Evolutionary conservation across 371 early-diverging fungal species (phyloP).

Genomic region (Lichtheimia hyalospora): DNA sequence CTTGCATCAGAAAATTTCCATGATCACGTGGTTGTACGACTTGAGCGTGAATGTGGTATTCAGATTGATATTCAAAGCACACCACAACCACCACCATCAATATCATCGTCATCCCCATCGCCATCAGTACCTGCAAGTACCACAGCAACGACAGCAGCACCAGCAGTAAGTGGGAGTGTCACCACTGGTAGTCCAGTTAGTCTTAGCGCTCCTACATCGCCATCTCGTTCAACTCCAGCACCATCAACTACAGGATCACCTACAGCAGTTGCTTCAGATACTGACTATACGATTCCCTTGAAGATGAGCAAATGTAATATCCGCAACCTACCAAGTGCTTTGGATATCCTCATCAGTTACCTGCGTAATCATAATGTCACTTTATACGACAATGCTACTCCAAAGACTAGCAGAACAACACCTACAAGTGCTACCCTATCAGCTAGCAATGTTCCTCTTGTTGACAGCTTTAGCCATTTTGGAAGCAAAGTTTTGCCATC

Average conservation of each 20-base stretch:
- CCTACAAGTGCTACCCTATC: slow-evolving; percentile 4
- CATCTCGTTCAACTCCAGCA: slow-evolving; percentile 15
- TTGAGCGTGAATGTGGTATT: slow-evolving; percentile 21
- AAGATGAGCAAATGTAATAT: slow-evolving; percentile 15
- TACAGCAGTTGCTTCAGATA: not conserved
- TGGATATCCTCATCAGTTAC: slow-evolving; percentile 15
- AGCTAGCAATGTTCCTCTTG: slow-evolving; percentile 9
- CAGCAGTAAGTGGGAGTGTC: slow-evolving; percentile 6
- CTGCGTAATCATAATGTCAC: slow-evolving; percentile 16
- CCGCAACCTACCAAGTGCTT: slow-evolving; percentile 16
- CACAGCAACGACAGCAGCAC: slow-evolving; percentile 11
- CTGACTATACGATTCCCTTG: slow-evolving; percentile 17
- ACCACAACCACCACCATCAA: slow-evolving; percentile 13
- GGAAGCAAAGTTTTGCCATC: slow-evolving; percentile 18
- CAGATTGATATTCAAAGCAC: slow-evolving; percentile 12
- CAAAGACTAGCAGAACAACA: slow-evolving; percentile 16
- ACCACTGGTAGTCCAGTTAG: slow-evolving; percentile 4
- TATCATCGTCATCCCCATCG: slow-evolving; percentile 13
- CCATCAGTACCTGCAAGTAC: slow-evolving; percentile 1
- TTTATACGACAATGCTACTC: slow-evolving; percentile 11
- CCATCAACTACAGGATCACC: slow-evolving; percentile 10
- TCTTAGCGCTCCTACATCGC: slow-evolving; percentile 9
- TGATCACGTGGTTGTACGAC: slow-evolving; percentile 7
- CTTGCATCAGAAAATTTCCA: slow-evolving; percentile 15
- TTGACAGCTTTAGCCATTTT: slow-evolving; percentile 18